Evolutionary conservation across 1,284 basidiomycete genomes (phyloP).

Genomic region (Ceratobasidium sp.): DNA sequence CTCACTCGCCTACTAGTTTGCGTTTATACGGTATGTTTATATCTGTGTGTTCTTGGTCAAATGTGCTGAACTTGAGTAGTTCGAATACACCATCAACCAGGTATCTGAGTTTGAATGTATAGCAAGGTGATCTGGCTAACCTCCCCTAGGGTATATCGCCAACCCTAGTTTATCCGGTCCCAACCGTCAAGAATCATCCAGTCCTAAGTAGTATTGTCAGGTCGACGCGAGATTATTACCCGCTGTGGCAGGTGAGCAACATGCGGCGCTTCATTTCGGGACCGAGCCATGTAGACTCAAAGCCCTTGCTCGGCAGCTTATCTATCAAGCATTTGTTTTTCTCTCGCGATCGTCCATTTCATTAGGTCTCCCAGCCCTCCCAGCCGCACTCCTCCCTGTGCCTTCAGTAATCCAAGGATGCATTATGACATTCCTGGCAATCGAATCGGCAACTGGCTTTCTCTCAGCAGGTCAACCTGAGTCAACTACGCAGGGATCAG

Average conservation of each 20-base stretch:
- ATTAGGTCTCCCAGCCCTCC: conserved; percentile 87
- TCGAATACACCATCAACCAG: conserved; percentile 95
- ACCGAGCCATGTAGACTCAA: conserved; percentile 53
- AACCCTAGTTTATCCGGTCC: conserved; percentile 91
- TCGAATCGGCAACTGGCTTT: conserved; percentile 78
- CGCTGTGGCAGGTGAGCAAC: conserved; percentile 84
- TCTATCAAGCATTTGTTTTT: conserved; percentile 95
- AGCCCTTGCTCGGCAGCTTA: conserved; percentile 65
- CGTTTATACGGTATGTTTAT: conserved; percentile 79
- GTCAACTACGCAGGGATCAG: conserved; percentile 60
- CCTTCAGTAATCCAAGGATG: conserved; percentile 79
- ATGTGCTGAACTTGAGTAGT: conserved; percentile 64
- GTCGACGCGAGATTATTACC: conserved; percentile 93
- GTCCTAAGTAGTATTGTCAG: conserved; percentile 84
- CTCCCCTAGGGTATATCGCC: conserved; percentile 82
- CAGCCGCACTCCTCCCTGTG: conserved; percentile 75
- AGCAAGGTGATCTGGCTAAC: conserved; percentile 5
- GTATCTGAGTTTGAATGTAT: conserved; percentile 59
- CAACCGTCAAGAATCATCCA: conserved; percentile 70
- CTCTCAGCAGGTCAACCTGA: conserved; percentile 66
- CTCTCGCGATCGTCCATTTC: conserved; percentile 94
- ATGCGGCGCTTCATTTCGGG: not conserved
- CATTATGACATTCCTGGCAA: conserved; percentile 71
- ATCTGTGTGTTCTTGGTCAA: conserved; percentile 32
- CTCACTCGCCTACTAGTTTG: conserved; percentile 64